Base-by-base conservation (phyloP, 2,329 filamentous ascomycete species). In the Aspergillus caelatus region DNA sequence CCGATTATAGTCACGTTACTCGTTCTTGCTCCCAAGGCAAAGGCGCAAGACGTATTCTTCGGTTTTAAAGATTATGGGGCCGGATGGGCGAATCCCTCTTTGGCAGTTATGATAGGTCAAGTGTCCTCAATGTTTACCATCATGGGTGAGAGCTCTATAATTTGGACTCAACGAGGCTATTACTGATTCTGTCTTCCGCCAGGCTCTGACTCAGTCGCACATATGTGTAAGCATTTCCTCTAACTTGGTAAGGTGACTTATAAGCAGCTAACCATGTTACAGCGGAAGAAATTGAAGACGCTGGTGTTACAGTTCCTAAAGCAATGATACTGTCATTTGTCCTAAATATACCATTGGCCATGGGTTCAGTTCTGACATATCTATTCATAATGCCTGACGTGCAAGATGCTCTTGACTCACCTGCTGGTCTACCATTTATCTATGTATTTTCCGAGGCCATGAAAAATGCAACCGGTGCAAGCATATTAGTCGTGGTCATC, bases 391-490 rank as follows among this genome's bases (percentile, higher is more conserved):
- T 72, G 19, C 71, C 71, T 1, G 69, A 73, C 21, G 66, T 77
- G 0, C 67, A 74, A 11, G 65, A 69, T 16, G 73, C 81, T 1
- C 71, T 82, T 4, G 71, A 77, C 10, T 78, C 79, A 3, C 61
- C 71, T 0, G 83, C 81, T 1, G 74, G 77, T 0, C 83, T 79
- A 50, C 80, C 83, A 9, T 78, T 83, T 67, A 77, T 82, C 69
- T 80, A 83, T 54, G 80, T 84, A 36, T 84, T 87, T 41, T 65
- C 67, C 19, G 61, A 74, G 5, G 64, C 69, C 3, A 67, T 68
- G 0, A 68, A 67, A 1, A 50, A 59, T 21, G 66, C 59, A 4
- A 67, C 67, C 0, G 72, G 72, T 21, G 70, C 72, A 3, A 73
- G 71, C 3, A 70, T 68, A 7, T 57, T 77, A 71, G 76, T 80